Evolutionary conservation across 202 grass and related monocot genomes (phyloP), one percentile per base, ranked within the genome.

Genomic region (Zoysia matrella): DNA sequence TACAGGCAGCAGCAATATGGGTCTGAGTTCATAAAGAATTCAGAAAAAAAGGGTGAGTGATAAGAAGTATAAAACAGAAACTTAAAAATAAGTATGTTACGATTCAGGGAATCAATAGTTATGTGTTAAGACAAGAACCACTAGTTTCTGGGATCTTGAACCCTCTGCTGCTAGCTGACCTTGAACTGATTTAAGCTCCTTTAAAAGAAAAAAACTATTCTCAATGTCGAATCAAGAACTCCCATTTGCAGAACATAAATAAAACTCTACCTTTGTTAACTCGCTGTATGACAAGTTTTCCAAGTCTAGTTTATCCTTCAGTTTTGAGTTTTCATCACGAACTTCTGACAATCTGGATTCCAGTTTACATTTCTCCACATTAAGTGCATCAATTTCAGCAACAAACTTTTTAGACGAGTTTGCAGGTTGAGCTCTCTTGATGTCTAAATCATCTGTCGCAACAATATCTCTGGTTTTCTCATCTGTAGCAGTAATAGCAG

Each of bases 171-270:
- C 80, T 65, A 99, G 78, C 76, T 95, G 96, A 93, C 72, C 72
- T 91, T 93, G 87, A 73, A 99, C 89, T 68, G 92, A 99, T 85
- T 88, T 76, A 83, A 93, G 92, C 80, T 99, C 96, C 96, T 99
- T 87, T 78, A 70, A 40, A 80, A 72, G 87, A 54, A 49, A 66
- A 40, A 74, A 69, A 14, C 58, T 39, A 67, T 67, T 50, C 36
- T 83, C 47, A 41, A 73, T 65, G 16, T 13, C 72, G 44, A 82
- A 66, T 71, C 13, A 66, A 77, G 15, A 65, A 11, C 39, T 77
- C 43, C 42, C 39, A 45, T 50, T 65, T 69, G 30, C 76, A 44
- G 43, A 85, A 83, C 12, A 2, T n/a, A 77, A 71, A 47, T 42
- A 77, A 65, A 84, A 40, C 30, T 82, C 82, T 93, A 99, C 96